These are phyloP conservation scores for Podospora comata DNA, from an alignment of 495 filamentous ascomycete species.

Conservation along the genomic window DNA sequence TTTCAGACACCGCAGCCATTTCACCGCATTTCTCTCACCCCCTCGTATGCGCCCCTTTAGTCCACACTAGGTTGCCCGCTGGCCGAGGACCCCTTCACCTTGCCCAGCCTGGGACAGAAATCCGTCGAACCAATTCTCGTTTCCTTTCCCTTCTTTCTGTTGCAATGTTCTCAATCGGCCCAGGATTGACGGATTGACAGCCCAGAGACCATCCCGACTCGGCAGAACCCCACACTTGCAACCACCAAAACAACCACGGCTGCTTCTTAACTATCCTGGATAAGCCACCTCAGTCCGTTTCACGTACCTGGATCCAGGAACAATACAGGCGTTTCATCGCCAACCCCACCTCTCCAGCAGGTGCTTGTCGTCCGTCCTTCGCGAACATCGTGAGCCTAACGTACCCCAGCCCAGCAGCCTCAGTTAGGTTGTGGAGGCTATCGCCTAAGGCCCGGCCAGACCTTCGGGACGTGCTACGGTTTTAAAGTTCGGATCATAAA, in stretches of 20 bases:
- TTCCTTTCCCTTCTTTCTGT: conserved; percentile 9
- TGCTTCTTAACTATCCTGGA: conserved; percentile 5
- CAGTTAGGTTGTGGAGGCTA: background rate
- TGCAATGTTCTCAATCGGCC: conserved; percentile 13
- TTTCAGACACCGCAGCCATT: background rate
- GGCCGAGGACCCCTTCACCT: background rate
- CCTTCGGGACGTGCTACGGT: background rate
- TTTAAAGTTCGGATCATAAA: background rate
- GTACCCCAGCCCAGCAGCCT: background rate
- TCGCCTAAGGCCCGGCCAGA: background rate
- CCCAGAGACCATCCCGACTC: background rate
- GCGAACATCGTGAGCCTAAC: background rate
- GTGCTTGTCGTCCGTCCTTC: background rate
- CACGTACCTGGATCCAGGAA: conserved; percentile 3
- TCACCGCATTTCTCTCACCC: background rate
- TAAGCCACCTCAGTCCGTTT: background rate
- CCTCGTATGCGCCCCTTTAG: background rate
- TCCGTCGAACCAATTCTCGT: conserved; percentile 1
- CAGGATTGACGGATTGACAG: background rate
- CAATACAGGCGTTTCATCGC: background rate
- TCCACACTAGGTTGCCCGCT: background rate
- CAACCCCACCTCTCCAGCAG: background rate
- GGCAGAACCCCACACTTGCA: conserved; percentile 2
- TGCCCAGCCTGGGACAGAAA: background rate
- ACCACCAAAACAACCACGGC: background rate